Evolutionary conservation across 2,329 filamentous ascomycete genomes (phyloP).

Genomic region (Botrytis deweyae): DNA sequence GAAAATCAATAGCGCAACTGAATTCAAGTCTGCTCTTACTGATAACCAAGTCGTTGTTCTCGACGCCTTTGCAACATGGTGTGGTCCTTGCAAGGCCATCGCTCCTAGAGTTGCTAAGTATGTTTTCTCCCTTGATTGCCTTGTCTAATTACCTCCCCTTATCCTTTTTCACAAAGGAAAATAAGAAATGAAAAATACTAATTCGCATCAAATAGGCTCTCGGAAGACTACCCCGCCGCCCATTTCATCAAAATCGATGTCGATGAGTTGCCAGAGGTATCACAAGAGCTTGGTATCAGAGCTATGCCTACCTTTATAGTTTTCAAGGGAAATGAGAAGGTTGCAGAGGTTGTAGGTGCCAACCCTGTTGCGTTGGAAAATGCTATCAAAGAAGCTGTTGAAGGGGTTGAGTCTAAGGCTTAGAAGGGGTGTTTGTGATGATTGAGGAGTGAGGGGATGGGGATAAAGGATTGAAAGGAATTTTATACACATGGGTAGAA

Average conservation of each 20-base stretch:
- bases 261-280: conserved; percentile 73
- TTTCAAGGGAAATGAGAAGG: conserved; percentile 77
- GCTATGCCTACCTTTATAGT: conserved; percentile 92
- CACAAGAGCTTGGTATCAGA: conserved; percentile 74
- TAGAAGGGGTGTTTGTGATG: neutral
- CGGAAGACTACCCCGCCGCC: conserved; percentile 57
- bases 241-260: conserved; percentile 91
- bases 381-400: conserved; percentile 30
- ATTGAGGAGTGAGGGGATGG: neutral
- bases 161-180: conserved; percentile 20
- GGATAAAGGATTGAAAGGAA: neutral
- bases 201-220: conserved; percentile 49
- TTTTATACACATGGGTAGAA: neutral
- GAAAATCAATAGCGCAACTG: conserved; percentile 49
- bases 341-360: conserved; percentile 74
- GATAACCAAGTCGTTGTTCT: conserved; percentile 67
- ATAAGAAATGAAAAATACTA: conserved; percentile 11
- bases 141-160: conserved; percentile 14
- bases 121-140: conserved; percentile 36
- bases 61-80: conserved; percentile 89
- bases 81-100: conserved; percentile 92
- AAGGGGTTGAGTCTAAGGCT: neutral
- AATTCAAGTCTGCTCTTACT: conserved; percentile 56
- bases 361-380: conserved; percentile 66
- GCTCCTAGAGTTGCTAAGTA: conserved; percentile 70